Evolutionary conservation across 2,329 filamentous ascomycete genomes (phyloP).

Genomic region (Alternaria alternata): DNA sequence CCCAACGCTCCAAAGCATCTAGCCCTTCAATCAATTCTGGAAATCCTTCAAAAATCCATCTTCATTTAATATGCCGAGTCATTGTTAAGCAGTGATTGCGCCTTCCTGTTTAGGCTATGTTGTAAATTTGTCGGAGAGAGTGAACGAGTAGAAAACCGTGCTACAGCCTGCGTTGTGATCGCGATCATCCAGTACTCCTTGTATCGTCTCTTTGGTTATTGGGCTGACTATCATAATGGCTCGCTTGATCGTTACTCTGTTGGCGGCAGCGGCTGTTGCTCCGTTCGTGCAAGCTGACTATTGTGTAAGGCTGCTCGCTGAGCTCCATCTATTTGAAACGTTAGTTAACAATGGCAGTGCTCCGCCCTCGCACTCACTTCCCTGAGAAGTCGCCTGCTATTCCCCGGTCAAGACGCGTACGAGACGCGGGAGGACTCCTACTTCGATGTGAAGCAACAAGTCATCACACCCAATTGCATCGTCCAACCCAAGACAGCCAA

Average conservation of each 20-base stretch:
- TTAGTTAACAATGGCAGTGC: slow-evolving; percentile 11
- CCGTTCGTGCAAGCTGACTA: slow-evolving; percentile 10
- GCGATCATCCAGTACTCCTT: background rate
- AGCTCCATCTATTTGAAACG: background rate
- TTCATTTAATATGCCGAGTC: background rate
- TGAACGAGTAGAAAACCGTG: background rate
- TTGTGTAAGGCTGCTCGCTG: slow-evolving; percentile 9
- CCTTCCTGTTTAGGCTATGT: background rate
- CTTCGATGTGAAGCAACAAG: slow-evolving; percentile 33
- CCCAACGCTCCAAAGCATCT: background rate
- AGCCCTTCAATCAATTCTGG: background rate
- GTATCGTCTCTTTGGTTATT: background rate
- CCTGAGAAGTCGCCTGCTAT: slow-evolving; percentile 20
- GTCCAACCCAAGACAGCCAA: slow-evolving; percentile 28
- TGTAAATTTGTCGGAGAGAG: background rate
- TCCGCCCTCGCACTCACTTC: slow-evolving; percentile 12
- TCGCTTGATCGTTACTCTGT: slow-evolving; percentile 11
- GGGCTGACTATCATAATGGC: background rate
- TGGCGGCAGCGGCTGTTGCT: slow-evolving; percentile 17
- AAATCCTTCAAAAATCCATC: background rate
- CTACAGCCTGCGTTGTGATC: background rate
- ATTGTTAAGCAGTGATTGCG: background rate
- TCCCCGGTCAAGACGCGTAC: slow-evolving; percentile 24
- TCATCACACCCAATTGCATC: slow-evolving; percentile 33
- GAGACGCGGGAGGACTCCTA: slow-evolving; percentile 26